These are phyloP conservation scores for Fusarium sp. DNA, from an alignment of 2,329 filamentous ascomycete genomes.

Conservation along the genomic window DNA sequence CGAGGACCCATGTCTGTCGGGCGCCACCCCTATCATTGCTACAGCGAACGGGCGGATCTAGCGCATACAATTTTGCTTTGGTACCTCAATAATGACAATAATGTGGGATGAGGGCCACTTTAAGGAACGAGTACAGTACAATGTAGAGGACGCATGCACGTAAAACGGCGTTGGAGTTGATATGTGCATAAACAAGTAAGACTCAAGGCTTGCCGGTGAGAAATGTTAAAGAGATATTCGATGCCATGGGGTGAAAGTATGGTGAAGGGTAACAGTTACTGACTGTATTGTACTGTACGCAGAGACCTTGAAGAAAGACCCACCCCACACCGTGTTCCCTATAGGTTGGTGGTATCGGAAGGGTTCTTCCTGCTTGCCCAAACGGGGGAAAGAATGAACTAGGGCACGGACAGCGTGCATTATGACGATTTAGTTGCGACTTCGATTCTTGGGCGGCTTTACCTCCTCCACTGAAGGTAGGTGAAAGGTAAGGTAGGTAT, in stretches of 20 bases:
- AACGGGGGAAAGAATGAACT: neutral
- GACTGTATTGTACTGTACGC: too few species aligned
- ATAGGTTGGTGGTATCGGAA: constrained; percentile 1
- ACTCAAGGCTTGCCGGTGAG: neutral
- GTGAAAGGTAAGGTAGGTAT: neutral
- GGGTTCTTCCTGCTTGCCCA: constrained; percentile 20
- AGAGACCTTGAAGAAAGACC: neutral
- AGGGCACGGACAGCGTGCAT: neutral
- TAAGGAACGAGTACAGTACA: neutral
- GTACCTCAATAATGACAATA: constrained; percentile 16
- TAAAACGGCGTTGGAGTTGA: neutral
- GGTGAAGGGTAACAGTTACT: too few species aligned
- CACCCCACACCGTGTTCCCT: constrained; percentile 14
- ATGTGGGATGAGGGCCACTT: neutral
- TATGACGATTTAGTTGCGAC: neutral
- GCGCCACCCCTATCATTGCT: constrained; percentile 49
- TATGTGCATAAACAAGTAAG: neutral
- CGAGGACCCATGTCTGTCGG: constrained; percentile 40
- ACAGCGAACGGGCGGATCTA: constrained; percentile 45
- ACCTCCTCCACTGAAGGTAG: constrained; percentile 7
- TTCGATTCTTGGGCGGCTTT: constrained; percentile 9
- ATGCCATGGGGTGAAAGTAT: neutral
- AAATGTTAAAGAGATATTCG: neutral
- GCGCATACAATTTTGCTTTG: constrained; percentile 20
- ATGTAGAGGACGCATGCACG: too few species aligned